These are phyloP conservation scores for Immersiporthe knoxdaviesiana DNA, from an alignment of 2,329 filamentous ascomycete genomes.

Conservation along the genomic window DNA sequence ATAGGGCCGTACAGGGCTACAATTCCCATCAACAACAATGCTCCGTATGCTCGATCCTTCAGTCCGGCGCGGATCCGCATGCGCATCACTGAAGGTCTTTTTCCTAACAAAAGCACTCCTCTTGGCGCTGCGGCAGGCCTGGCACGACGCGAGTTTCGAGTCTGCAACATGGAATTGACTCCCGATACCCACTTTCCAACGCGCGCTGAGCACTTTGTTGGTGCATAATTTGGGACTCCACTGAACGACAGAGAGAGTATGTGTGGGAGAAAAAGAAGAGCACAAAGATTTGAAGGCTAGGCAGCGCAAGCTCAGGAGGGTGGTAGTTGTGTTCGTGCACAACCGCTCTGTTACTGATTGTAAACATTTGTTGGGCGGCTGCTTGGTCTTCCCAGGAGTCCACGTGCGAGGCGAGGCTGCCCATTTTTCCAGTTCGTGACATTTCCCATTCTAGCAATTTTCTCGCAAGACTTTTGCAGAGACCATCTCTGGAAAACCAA, in stretches of 20 bases:
- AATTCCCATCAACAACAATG: not conserved
- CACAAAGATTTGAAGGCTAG: too few relatives aligned
- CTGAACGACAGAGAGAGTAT: not conserved
- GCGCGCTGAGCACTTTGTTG: not conserved
- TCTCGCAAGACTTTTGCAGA: too few relatives aligned
- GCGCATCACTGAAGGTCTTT: not conserved
- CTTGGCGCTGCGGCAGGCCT: slow-evolving; percentile 3
- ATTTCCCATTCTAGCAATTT: not conserved
- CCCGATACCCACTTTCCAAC: not conserved
- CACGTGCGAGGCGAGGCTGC: not conserved
- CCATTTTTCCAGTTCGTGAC: not conserved
- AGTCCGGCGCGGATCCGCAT: not conserved
- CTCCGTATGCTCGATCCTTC: too few relatives aligned
- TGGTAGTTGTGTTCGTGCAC: not conserved
- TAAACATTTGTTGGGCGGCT: too few relatives aligned
- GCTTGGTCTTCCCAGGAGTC: not conserved
- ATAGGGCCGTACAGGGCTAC: not conserved
- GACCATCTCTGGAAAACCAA: too few relatives aligned
- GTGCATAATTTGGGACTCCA: not conserved
- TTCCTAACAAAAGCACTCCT: not conserved
- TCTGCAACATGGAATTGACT: not conserved
- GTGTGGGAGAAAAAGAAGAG: too few relatives aligned
- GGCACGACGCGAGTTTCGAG: slow-evolving; percentile 8
- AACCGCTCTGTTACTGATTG: not conserved
- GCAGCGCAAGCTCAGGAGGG: not conserved